Conservation (phyloP, 2,329 filamentous ascomycete genomes). For the Fusarium chaquense region DNA sequence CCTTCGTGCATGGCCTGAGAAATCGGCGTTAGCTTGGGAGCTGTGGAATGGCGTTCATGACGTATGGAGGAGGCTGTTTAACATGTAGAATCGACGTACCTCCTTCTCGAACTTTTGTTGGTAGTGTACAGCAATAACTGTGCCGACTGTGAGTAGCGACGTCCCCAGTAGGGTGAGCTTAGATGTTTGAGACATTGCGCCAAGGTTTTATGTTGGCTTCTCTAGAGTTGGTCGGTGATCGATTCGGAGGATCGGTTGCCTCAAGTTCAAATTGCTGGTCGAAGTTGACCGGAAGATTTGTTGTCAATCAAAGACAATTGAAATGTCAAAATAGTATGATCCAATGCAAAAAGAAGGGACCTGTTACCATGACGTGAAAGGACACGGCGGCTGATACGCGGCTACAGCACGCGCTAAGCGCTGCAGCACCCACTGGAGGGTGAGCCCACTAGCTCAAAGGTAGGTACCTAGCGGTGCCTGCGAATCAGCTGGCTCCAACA, state of each 20-base stretch:
- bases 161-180: constrained; percentile 87
- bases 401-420: constrained; percentile 34
- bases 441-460: constrained; percentile 12
- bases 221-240: neutral
- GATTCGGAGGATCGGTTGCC: neutral
- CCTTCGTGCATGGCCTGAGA: constrained; percentile 92
- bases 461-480: constrained; percentile 24
- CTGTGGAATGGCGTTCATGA: too few relatives aligned
- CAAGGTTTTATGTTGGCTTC: neutral
- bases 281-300: neutral
- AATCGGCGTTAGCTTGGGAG: constrained; percentile 16
- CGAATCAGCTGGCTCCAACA: constrained; percentile 32
- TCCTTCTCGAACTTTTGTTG: constrained; percentile 86
- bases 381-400: constrained; percentile 30
- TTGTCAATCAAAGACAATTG: neutral
- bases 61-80: neutral
- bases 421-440: constrained; percentile 13
- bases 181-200: constrained; percentile 85
- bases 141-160: constrained; percentile 78
- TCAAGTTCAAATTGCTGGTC: too few relatives aligned
- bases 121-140: constrained; percentile 89
- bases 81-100: constrained; percentile 63
- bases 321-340: constrained; percentile 11
- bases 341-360: constrained; percentile 26
- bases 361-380: constrained; percentile 38